Conservation (phyloP, 345 rosid species). For the Populus tremula region DNA sequence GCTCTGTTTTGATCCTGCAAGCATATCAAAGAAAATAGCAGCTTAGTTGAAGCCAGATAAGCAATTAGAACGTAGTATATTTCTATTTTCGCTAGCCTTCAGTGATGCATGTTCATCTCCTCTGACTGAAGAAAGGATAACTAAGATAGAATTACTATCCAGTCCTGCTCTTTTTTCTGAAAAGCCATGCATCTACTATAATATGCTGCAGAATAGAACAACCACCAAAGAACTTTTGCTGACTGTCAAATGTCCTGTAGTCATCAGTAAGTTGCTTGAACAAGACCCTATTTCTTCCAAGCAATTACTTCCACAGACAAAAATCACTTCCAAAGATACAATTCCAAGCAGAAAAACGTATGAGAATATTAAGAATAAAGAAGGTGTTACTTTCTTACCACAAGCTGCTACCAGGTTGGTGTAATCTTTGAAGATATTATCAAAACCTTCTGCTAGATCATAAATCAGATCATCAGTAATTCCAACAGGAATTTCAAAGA, state of each 20-base stretch:
- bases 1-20: slow-evolving; percentile 71
- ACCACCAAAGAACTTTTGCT: neutral
- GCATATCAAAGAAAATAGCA: neutral
- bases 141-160: neutral
- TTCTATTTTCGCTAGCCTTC: neutral
- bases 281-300: neutral
- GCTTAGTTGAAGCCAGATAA: neutral
- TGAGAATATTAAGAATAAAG: neutral
- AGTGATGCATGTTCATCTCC: neutral
- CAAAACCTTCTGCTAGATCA: slow-evolving; percentile 71
- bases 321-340: neutral
- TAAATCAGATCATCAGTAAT: slow-evolving; percentile 67
- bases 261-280: neutral
- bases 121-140: neutral
- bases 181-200: neutral
- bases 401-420: slow-evolving; percentile 71
- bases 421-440: slow-evolving; percentile 64
- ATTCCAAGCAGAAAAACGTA: neutral
- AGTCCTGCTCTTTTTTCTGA: neutral
- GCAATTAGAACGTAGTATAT: neutral
- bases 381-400: slow-evolving; percentile 39
- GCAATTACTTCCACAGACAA: neutral
- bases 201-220: neutral
- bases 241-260: neutral
- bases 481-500: slow-evolving; percentile 79